Conservation (phyloP, 73 alveolate species). For the Paramecium caudatum region DNA sequence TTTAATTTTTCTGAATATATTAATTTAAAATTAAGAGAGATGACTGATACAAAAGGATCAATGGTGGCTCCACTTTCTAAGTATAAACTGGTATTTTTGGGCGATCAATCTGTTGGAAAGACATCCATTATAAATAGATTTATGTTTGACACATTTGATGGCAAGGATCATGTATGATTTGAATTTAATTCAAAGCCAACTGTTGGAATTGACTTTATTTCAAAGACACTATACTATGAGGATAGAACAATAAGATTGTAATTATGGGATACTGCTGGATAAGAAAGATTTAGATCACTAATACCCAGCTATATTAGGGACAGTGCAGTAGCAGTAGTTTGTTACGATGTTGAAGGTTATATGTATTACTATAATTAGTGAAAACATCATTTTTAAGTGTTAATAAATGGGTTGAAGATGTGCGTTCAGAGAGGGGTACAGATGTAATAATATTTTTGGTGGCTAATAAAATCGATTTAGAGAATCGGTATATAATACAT, state of each 20-base stretch:
- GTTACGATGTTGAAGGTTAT: constrained; percentile 85
- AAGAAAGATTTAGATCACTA: constrained; percentile 84
- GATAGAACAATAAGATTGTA: constrained; percentile 89
- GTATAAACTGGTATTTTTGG: constrained; percentile 86
- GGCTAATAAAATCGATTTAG: constrained; percentile 90
- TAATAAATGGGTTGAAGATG: constrained; percentile 93
- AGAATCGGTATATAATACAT: constrained; percentile 79
- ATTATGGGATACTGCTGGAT: constrained; percentile 90
- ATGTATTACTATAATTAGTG: not conserved
- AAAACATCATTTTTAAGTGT: constrained; percentile 80
- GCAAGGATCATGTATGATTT: constrained; percentile 81
- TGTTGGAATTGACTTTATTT: constrained; percentile 99
- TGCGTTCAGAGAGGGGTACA: constrained; percentile 87
- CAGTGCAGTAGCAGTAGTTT: constrained; percentile 89
- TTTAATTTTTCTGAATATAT: too few species aligned
- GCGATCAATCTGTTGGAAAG: constrained; percentile 90
- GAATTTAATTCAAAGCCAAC: constrained; percentile 85
- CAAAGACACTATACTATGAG: constrained; percentile 97
- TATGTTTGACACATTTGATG: constrained; percentile 89
- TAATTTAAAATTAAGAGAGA: too few species aligned
- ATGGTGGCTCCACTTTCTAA: constrained; percentile 81
- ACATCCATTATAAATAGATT: constrained; percentile 86
- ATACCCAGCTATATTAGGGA: constrained; percentile 89
- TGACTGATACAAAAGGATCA: constrained; percentile 75
- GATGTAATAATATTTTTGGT: constrained; percentile 89